phyloP scores from a whole-genome alignment of 2,329 filamentous ascomycete species.

The Beauveria sp. region DNA sequence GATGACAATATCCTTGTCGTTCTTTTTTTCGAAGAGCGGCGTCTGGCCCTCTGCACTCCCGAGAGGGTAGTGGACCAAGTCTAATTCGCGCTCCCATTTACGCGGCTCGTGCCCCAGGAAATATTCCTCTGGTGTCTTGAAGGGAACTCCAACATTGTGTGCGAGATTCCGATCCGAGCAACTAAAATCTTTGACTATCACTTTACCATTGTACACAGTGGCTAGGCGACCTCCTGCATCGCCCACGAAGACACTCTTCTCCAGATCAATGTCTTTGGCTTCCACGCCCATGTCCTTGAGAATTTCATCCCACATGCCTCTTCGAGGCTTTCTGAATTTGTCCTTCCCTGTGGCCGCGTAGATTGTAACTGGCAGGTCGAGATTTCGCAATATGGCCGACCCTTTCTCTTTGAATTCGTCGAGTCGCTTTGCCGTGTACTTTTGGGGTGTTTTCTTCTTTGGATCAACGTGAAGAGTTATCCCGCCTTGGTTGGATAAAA shows the following conservation, averaged over 20 bases:
- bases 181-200: constrained; percentile 50
- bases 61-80: constrained; percentile 53
- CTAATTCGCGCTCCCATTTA: constrained; percentile 62
- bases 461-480: constrained; percentile 66
- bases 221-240: constrained; percentile 66
- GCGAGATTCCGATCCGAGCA: constrained; percentile 74
- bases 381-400: constrained; percentile 56
- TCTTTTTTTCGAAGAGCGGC: constrained; percentile 50
- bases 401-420: constrained; percentile 79
- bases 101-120: constrained; percentile 64
- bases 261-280: constrained; percentile 55
- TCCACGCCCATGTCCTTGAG: constrained; percentile 53
- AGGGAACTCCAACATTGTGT: constrained; percentile 71
- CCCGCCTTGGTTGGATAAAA: constrained; percentile 86
- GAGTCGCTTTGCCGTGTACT: constrained; percentile 51
- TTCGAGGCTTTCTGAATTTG: constrained; percentile 75
- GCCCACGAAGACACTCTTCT: constrained; percentile 75
- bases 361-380: constrained; percentile 69
- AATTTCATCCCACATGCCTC: constrained; percentile 74
- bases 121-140: constrained; percentile 85
- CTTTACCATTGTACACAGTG: constrained; percentile 18
- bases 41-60: constrained; percentile 18
- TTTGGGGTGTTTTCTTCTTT: constrained; percentile 60
- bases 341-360: constrained; percentile 85
- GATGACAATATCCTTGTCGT: constrained; percentile 66